Conservation (phyloP, 2,329 filamentous ascomycete species). For the Colletotrichum phormii region DNA sequence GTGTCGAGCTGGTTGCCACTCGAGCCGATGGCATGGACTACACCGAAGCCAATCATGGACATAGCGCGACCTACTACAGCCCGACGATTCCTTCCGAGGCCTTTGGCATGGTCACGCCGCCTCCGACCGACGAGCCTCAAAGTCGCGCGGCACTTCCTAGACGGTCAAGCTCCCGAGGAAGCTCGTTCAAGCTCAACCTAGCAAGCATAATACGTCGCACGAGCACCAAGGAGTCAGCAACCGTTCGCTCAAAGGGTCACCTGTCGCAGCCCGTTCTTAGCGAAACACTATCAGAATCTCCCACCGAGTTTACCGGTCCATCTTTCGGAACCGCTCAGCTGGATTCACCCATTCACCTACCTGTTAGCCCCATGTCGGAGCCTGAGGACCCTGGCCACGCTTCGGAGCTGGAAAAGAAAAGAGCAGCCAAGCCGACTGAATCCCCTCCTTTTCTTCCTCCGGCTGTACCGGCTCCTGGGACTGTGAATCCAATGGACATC, state of each 20-base stretch:
- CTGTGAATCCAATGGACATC: conserved; percentile 66
- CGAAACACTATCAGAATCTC: conserved; percentile 43
- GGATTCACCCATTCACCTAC: conserved; percentile 24
- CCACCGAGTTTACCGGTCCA: conserved; percentile 42
- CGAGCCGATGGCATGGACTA: conserved; percentile 38
- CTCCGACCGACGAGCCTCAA: conserved; percentile 37
- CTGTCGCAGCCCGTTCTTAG: conserved; percentile 20
- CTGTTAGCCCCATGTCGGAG: conserved; percentile 27
- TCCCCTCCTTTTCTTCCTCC: conserved; percentile 42
- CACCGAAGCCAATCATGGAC: conserved; percentile 34
- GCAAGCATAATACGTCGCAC: conserved; percentile 49
- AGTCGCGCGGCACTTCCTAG: conserved; percentile 31
- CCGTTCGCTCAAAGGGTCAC: conserved; percentile 9
- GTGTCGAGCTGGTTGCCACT: conserved; percentile 34
- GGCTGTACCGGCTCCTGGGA: conserved; percentile 54
- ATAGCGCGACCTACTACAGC: conserved; percentile 56
- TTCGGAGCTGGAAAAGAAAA: conserved; percentile 2
- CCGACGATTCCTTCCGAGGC: conserved; percentile 53
- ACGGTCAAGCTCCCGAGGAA: conserved; percentile 46
- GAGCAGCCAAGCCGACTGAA: neutral
- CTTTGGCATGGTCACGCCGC: conserved; percentile 51
- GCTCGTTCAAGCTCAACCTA: conserved; percentile 50
- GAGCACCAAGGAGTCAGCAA: conserved; percentile 38
- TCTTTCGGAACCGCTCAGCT: conserved; percentile 10
- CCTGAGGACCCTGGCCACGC: conserved; percentile 7